Evolutionary conservation across 768 basidiomycete species (phyloP).

Genomic region (Gelatoporia subvermispora): DNA sequence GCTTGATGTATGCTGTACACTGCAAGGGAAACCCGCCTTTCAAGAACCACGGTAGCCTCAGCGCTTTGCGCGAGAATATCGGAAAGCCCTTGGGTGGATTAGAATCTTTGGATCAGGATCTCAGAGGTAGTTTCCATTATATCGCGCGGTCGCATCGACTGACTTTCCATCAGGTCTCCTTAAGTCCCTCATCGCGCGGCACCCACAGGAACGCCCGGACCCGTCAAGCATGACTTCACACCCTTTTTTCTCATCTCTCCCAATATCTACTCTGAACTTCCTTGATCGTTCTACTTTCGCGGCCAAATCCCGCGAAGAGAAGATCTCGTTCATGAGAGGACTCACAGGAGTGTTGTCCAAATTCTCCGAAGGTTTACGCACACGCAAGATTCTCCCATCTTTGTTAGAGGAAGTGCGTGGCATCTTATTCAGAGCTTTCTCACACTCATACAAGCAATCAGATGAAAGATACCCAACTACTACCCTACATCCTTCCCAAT

Average conservation of each 20-base stretch:
- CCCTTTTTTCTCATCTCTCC: constrained; percentile 91
- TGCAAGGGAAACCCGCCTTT: constrained; percentile 85
- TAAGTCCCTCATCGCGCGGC: constrained; percentile 74
- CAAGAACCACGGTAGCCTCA: constrained; percentile 74
- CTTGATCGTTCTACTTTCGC: constrained; percentile 94
- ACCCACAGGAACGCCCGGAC: constrained; percentile 65
- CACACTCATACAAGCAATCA: constrained; percentile 18
- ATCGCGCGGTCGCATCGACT: background rate
- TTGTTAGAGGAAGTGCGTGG: constrained; percentile 84
- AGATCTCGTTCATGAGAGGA: constrained; percentile 94
- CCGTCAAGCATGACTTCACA: constrained; percentile 79
- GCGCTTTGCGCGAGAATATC: constrained; percentile 64
- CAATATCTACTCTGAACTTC: constrained; percentile 94
- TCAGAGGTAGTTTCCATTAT: constrained; percentile 51
- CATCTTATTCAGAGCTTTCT: background rate
- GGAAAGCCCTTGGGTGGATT: constrained; percentile 59
- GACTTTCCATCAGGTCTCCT: constrained; percentile 56
- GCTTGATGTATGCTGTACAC: constrained; percentile 87
- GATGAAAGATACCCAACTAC: constrained; percentile 92
- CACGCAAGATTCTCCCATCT: constrained; percentile 86
- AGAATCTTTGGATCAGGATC: constrained; percentile 61
- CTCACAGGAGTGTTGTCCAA: constrained; percentile 71
- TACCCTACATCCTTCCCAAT: constrained; percentile 95
- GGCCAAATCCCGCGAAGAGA: constrained; percentile 90
- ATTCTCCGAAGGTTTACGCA: constrained; percentile 84